A percentile compares a stretch with the other conserved stretches of the same genome.
These are phyloP conservation scores for Diaporthe velutina DNA, from an alignment of 2,329 filamentous ascomycete species.

Conservation along the genomic window DNA sequence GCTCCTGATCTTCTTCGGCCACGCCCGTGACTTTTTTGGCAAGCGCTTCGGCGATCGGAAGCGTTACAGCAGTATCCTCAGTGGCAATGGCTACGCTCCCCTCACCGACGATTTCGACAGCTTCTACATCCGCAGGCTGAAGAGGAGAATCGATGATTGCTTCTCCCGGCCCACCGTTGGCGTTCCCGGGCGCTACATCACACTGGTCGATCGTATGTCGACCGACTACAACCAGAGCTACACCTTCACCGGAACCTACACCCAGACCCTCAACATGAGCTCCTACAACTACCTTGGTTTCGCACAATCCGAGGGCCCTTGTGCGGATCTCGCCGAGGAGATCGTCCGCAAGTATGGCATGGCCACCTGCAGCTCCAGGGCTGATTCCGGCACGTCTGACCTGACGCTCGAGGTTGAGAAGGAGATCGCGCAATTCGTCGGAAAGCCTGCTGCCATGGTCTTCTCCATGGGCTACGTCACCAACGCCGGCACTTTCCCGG, in stretches of 20 bases:
- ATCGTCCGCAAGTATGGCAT: constrained; percentile 88
- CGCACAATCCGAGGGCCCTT: constrained; percentile 96
- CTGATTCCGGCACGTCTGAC: constrained; percentile 88
- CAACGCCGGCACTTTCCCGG: constrained; percentile 92
- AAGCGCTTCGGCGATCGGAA: constrained; percentile 92
- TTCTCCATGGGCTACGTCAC: constrained; percentile 99
- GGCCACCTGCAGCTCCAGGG: constrained; percentile 83
- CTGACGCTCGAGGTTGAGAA: constrained; percentile 90
- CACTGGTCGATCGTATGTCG: constrained; percentile 89
- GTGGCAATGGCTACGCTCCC: constrained; percentile 90
- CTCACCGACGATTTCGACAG: constrained; percentile 99
- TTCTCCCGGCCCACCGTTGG: constrained; percentile 94
- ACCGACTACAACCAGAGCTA: constrained; percentile 94
- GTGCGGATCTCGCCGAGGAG: constrained; percentile 92
- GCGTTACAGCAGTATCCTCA: constrained; percentile 83
- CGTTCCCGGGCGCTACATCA: constrained; percentile 94
- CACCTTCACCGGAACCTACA: constrained; percentile 88
- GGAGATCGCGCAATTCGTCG: constrained; percentile 90
- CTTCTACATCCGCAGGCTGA: constrained; percentile 94
- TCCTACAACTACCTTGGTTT: constrained; percentile 99
- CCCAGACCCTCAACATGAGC: constrained; percentile 97
- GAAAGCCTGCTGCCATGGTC: constrained; percentile 94
- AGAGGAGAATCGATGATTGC: constrained; percentile 96
- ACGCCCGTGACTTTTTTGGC: constrained; percentile 97
- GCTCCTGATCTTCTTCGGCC: constrained; percentile 93